A percentile compares a stretch with the other conserved stretches of the same genome.
phyloP scores from a whole-genome alignment of 2,329 filamentous ascomycete species.

The Bisporella sp. region DNA sequence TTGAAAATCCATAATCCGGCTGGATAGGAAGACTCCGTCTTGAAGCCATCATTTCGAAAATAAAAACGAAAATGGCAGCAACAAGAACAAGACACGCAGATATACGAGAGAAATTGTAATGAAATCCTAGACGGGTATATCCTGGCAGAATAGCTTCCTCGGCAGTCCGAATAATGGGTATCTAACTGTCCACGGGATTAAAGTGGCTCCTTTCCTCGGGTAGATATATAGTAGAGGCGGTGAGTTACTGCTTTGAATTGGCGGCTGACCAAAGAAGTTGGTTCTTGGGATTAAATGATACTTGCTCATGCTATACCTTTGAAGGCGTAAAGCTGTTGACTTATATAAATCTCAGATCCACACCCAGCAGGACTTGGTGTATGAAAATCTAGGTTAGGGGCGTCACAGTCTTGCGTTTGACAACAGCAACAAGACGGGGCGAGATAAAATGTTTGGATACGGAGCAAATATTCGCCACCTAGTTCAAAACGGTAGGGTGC shows the following conservation, averaged over 20 bases:
- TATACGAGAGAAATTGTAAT: constrained; percentile 12
- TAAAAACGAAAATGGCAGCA: constrained; percentile 7
- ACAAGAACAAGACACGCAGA: constrained; percentile 17
- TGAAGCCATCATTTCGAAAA: constrained; percentile 23
- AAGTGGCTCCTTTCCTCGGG: not conserved
- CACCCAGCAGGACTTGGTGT: not conserved
- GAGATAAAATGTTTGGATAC: too few relatives aligned
- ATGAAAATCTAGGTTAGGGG: not conserved
- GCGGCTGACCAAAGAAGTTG: not conserved
- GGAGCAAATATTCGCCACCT: too few relatives aligned
- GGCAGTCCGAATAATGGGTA: not conserved
- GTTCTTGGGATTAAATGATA: not conserved
- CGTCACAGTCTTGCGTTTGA: not conserved
- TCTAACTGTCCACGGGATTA: not conserved
- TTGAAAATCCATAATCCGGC: constrained; percentile 25
- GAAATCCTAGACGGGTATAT: not conserved
- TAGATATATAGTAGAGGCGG: not conserved
- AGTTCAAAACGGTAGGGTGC: too few relatives aligned
- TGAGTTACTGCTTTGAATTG: not conserved
- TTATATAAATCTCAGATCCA: not conserved
- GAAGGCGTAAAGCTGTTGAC: not conserved
- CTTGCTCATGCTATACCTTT: not conserved
- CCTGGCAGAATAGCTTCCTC: not conserved
- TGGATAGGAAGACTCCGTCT: constrained; percentile 26
- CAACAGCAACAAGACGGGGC: not conserved